These are phyloP conservation scores for Beauveria varroae DNA, from an alignment of 2,329 filamentous ascomycete genomes.

Conservation along the genomic window DNA sequence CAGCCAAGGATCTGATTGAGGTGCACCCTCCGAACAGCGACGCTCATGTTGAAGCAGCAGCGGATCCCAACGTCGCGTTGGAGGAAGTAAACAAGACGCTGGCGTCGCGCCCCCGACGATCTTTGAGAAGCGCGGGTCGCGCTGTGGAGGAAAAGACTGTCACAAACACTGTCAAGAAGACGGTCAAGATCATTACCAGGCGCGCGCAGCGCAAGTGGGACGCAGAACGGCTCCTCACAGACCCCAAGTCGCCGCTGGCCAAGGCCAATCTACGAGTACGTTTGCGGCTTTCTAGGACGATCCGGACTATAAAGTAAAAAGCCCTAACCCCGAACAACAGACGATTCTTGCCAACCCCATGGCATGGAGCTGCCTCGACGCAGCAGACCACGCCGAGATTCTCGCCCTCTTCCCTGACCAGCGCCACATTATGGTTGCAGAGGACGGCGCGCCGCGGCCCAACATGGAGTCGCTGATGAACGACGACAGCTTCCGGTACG, in stretches of 20 bases:
- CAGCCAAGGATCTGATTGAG: neutral
- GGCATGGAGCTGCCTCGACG: conserved; percentile 30
- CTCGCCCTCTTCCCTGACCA: conserved; percentile 30
- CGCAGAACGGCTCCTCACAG: conserved; percentile 26
- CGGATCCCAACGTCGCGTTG: neutral
- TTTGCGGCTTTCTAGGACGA: neutral
- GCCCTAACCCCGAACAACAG: conserved; percentile 16
- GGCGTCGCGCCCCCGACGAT: neutral
- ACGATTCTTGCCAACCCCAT: conserved; percentile 29
- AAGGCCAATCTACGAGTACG: conserved; percentile 30
- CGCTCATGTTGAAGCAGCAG: neutral
- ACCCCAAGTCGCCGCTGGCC: conserved; percentile 31
- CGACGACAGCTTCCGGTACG: conserved; percentile 40
- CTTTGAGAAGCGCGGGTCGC: neutral
- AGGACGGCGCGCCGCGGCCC: conserved; percentile 27
- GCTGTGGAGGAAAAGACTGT: conserved; percentile 14
- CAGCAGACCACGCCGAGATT: conserved; percentile 28
- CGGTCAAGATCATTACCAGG: conserved; percentile 19
- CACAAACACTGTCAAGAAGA: conserved; percentile 19
- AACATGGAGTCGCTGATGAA: conserved; percentile 36
- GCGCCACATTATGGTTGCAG: conserved; percentile 27
- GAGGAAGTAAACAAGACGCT: neutral
- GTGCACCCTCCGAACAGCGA: neutral
- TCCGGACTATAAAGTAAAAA: neutral
- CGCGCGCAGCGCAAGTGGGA: conserved; percentile 24